phyloP scores from a whole-genome alignment of 139 green algal genomes.

The Chlorella sorokiniana region DNA sequence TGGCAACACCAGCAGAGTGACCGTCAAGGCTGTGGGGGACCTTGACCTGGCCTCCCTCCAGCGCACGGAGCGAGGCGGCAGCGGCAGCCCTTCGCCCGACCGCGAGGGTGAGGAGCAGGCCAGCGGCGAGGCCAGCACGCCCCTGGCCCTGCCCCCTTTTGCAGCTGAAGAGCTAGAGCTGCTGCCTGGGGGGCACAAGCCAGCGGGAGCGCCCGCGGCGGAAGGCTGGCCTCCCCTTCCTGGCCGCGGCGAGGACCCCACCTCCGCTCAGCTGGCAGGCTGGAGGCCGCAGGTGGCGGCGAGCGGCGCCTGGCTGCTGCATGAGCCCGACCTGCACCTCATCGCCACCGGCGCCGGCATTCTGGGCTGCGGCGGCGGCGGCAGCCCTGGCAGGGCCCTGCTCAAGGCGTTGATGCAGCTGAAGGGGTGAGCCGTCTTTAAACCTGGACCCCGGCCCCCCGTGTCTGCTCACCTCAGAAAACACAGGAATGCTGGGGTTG shows the following conservation, averaged over 20 bases:
- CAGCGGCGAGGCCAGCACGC: not conserved
- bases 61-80: not conserved
- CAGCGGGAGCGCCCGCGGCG: not conserved
- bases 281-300: slow-evolving; percentile 19
- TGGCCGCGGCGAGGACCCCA: not conserved
- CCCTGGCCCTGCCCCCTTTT: not conserved
- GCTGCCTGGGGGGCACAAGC: no score
- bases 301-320: slow-evolving; percentile 21
- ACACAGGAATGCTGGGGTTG: no score
- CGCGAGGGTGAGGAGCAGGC: no score
- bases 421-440: not conserved
- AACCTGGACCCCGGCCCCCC: no score
- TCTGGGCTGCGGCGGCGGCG: slow-evolving; percentile 48
- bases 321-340: slow-evolving; percentile 21
- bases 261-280: not conserved
- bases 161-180: no score
- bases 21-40: slow-evolving; percentile 42
- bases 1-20: slow-evolving; percentile 26
- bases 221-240: slow-evolving; percentile 16
- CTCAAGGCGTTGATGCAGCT: slow-evolving; percentile 43
- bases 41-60: slow-evolving; percentile 12
- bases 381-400: slow-evolving; percentile 36
- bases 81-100: no score
- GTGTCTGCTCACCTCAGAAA: not conserved
- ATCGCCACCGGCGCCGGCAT: slow-evolving; percentile 42